phyloP scores from a whole-genome alignment of 768 basidiomycete species.

The Lactarius pseudohatsudake region DNA sequence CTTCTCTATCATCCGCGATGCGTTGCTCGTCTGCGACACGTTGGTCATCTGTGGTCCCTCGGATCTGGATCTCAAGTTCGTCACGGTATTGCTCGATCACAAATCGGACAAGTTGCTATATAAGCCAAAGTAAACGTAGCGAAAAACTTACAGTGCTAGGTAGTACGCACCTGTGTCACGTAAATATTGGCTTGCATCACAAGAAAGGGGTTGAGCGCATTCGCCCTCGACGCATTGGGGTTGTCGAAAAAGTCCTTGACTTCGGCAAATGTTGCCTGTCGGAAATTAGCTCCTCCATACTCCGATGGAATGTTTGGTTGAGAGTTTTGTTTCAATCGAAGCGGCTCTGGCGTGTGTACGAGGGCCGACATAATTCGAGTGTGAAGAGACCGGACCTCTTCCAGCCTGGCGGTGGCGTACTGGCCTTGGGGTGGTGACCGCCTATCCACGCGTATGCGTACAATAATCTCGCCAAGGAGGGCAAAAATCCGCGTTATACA shows the following conservation, averaged over 20 bases:
- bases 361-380: conserved; percentile 72
- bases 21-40: conserved; percentile 65
- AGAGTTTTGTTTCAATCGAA: conserved; percentile 61
- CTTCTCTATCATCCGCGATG: conserved; percentile 73
- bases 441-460: conserved; percentile 84
- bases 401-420: conserved; percentile 79
- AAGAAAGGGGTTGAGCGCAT: conserved; percentile 85
- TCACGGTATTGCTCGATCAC: conserved; percentile 92
- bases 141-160: conserved; percentile 2
- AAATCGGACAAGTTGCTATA: conserved; percentile 88
- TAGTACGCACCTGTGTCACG: conserved; percentile 76
- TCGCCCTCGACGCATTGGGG: conserved; percentile 80
- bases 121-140: conserved; percentile 12
- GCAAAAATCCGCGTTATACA: conserved; percentile 86
- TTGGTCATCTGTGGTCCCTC: conserved; percentile 61
- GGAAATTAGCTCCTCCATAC: conserved; percentile 69
- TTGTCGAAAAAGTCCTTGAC: conserved; percentile 92
- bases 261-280: conserved; percentile 82
- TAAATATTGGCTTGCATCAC: conserved; percentile 93
- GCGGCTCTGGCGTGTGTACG: conserved; percentile 70
- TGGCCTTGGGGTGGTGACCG: conserved; percentile 83
- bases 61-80: conserved; percentile 70
- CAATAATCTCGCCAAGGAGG: conserved; percentile 80
- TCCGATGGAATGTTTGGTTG: conserved; percentile 55
- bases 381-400: conserved; percentile 82